Evolutionary conservation across 2,329 filamentous ascomycete genomes (phyloP), one percentile per base, ranked within the genome.

Genomic region (Trichoderma brevicompactum): DNA sequence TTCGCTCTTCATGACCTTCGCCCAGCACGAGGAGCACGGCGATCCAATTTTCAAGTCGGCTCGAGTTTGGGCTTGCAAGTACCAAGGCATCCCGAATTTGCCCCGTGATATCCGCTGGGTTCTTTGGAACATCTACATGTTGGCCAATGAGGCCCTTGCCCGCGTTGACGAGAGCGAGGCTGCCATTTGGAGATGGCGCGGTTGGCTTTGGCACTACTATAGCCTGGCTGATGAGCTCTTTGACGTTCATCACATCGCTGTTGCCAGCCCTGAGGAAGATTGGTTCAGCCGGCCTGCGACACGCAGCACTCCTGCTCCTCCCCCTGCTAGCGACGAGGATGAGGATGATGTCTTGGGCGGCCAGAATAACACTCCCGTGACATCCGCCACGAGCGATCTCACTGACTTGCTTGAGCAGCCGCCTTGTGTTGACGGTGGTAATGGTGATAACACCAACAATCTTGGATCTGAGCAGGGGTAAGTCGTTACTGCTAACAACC

Each of bases 81-180:
- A 70, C 2, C 76, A 78, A 59, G 66, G 70, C 5, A 17, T 32
- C 0, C 5, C 40, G 2, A 9, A 36, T 6, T 64, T 78, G 1
- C 74, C 74, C 15, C 74, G 69, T 50, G 70, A 73, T 38, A 60
- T 77, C 46, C 71, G 76, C 68, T 77, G 69, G 75, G 63, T 77
- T 38, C 72, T 76, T 28, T 69, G 74, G 34, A 71, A 56, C 49
- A 66, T 76, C 23, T 78, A 74, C 67, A 70, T 76, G 68, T 74
- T 77, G 19, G 65, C 73, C 58, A 71, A 63, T 63, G 68, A 74
- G 28, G 72, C 74, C 69, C 68, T 78, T 6, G 65, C 63, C 15
- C 9, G n/a, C 28, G 63, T 61, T 2, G 59, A 61, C 1, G 54
- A 63, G 10, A 58, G 59, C n/a, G 68, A 73, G 50, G 46, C 66